A percentile compares a stretch with the other conserved stretches of the same genome.
Evolutionary conservation across 495 filamentous ascomycete species (phyloP).

Genomic region (Tuber calosporum): DNA sequence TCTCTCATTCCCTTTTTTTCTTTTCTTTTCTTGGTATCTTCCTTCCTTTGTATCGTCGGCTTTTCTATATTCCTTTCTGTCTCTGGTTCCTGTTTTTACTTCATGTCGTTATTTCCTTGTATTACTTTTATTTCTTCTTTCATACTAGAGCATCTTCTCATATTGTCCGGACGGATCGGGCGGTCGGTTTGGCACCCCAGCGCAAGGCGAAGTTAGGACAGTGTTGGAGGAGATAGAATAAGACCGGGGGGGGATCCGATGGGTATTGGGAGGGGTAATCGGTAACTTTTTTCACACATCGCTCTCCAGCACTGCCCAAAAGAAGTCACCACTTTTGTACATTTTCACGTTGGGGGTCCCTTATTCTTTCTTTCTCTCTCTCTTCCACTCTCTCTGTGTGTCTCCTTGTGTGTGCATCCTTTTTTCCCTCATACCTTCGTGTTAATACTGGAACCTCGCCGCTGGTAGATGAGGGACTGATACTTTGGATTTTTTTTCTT

Average conservation of each 20-base stretch:
- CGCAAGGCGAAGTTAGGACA: not conserved
- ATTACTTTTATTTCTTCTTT: slow-evolving; percentile 2
- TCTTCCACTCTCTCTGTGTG: not conserved
- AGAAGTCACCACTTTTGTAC: not conserved
- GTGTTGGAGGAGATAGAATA: not conserved
- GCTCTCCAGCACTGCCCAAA: not conserved
- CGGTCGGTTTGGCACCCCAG: not conserved
- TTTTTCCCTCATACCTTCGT: not conserved
- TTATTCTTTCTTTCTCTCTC: not conserved
- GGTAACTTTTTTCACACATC: not conserved
- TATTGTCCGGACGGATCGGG: not conserved
- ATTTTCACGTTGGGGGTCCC: not conserved
- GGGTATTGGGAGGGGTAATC: not conserved
- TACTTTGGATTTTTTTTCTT: not conserved
- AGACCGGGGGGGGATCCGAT: slow-evolving; percentile 1
- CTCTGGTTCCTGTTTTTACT: slow-evolving; percentile 10
- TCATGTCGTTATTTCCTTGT: slow-evolving; percentile 5
- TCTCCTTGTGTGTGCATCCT: not conserved
- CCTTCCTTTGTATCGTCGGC: slow-evolving; percentile 11
- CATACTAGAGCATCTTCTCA: slow-evolving; percentile 6
- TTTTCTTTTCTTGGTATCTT: slow-evolving; percentile 12
- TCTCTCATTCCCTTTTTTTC: slow-evolving; percentile 18
- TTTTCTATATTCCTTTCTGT: slow-evolving; percentile 9
- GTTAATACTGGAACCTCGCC: not conserved
- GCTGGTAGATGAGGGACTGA: slow-evolving; percentile 2